These are phyloP conservation scores for Gnomoniopsis sp. DNA, from an alignment of 2,329 filamentous ascomycete genomes.

Conservation along the genomic window DNA sequence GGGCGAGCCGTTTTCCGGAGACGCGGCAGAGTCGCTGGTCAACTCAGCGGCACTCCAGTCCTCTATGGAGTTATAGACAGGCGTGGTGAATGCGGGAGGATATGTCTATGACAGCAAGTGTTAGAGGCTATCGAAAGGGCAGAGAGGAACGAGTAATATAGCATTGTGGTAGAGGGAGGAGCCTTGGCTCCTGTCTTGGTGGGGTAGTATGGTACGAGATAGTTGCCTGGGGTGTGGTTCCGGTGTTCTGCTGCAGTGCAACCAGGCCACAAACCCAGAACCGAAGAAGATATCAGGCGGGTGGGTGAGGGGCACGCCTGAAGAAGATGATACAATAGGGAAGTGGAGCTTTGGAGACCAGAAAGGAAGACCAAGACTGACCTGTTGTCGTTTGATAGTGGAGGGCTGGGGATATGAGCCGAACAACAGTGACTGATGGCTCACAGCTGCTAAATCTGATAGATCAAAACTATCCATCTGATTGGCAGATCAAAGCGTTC, in stretches of 20 bases:
- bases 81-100: constrained; percentile 1
- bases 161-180: neutral
- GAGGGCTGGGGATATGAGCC: constrained; percentile 15
- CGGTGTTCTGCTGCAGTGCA: constrained; percentile 3
- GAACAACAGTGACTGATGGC: constrained; percentile 16
- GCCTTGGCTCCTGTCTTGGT: neutral
- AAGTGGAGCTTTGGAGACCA: neutral
- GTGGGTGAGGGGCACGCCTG: constrained; percentile 2
- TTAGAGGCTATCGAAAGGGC: neutral
- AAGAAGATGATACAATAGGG: neutral
- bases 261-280: constrained; percentile 4
- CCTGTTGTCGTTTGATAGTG: constrained; percentile 18
- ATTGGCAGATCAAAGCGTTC: constrained; percentile 1
- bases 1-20: constrained; percentile 26
- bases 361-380: constrained; percentile 6
- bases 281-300: neutral
- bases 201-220: neutral
- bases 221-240: neutral
- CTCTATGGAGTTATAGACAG: constrained; percentile 25
- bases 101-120: constrained; percentile 2
- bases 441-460: constrained; percentile 14
- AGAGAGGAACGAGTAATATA: neutral
- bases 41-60: constrained; percentile 30
- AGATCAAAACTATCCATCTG: constrained; percentile 17
- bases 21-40: constrained; percentile 33